Evolutionary conservation across 352 stramenopile species (phyloP).

Genomic region (Phytopythium helicoides): DNA sequence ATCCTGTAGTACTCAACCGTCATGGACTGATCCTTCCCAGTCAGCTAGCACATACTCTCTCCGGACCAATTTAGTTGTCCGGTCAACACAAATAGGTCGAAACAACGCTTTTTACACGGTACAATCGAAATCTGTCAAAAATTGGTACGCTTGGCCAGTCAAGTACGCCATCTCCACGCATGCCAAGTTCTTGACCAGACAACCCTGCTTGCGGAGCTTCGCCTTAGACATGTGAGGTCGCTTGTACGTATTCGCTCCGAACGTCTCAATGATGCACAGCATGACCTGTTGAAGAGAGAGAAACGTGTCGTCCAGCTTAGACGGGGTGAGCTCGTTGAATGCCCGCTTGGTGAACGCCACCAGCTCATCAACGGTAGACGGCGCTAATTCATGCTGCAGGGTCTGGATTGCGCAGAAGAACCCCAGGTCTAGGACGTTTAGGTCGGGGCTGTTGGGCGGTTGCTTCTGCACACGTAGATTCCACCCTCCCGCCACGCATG

Average conservation of each 20-base stretch:
- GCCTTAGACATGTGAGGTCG: neutral
- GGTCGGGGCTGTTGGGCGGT: conserved; percentile 7
- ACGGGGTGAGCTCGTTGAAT: neutral
- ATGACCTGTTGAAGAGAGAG: conserved; percentile 1
- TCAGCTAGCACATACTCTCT: too few relatives aligned
- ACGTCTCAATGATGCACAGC: neutral
- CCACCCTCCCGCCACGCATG: conserved; percentile 4
- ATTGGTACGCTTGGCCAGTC: neutral
- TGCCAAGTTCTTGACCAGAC: neutral
- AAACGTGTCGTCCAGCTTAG: neutral
- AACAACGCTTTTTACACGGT: too few relatives aligned
- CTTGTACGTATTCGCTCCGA: neutral
- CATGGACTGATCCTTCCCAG: too few relatives aligned
- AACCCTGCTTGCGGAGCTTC: neutral
- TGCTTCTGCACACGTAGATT: neutral
- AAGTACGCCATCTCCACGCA: neutral
- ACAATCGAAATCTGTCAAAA: conserved; percentile 2
- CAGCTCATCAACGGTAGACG: neutral
- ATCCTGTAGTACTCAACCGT: too few relatives aligned
- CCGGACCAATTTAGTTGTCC: too few relatives aligned
- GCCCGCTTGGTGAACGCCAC: neutral
- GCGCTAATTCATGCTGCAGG: conserved; percentile 4
- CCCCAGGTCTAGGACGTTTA: conserved; percentile 5
- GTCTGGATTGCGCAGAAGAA: conserved; percentile 11
- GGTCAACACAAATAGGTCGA: too few relatives aligned